phyloP scores from a whole-genome alignment of 805 yeast genomes.

The Wilhelminamyces savonicus region DNA sequence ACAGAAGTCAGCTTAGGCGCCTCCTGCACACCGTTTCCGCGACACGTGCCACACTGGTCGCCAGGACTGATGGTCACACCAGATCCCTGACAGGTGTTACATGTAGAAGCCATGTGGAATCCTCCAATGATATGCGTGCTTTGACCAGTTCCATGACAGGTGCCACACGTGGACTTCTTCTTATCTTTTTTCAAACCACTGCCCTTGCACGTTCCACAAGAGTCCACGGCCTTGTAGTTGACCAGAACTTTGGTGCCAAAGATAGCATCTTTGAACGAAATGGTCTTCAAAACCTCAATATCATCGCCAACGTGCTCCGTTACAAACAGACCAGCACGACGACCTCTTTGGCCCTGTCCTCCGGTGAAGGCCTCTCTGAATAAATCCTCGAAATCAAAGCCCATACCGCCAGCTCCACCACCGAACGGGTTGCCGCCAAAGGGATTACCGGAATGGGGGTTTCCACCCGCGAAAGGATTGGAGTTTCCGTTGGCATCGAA shows the following conservation, averaged over 20 bases:
- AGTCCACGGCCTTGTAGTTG: slow-evolving; percentile 65
- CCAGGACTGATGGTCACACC: slow-evolving; percentile 69
- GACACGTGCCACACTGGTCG: slow-evolving; percentile 76
- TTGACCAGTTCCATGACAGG: slow-evolving; percentile 93
- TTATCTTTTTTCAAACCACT: slow-evolving; percentile 77
- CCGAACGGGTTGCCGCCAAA: slow-evolving; percentile 28
- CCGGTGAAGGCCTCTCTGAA: slow-evolving; percentile 45
- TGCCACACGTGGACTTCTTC: slow-evolving; percentile 68
- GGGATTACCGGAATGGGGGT: slow-evolving; percentile 36
- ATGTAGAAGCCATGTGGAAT: slow-evolving; percentile 93
- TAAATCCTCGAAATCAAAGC: slow-evolving; percentile 40
- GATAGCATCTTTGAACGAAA: slow-evolving; percentile 81
- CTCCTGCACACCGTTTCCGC: slow-evolving; percentile 81
- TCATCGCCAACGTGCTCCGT: slow-evolving; percentile 87
- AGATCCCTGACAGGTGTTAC: slow-evolving; percentile 79
- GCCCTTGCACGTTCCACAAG: slow-evolving; percentile 78
- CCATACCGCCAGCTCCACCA: slow-evolving; percentile 45
- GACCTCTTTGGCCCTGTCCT: too few species aligned
- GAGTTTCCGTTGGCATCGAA: slow-evolving; percentile 56
- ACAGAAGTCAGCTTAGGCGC: slow-evolving; percentile 65
- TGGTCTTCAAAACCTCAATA: slow-evolving; percentile 68
- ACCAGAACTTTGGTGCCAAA: slow-evolving; percentile 67
- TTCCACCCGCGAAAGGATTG: slow-evolving; percentile 40
- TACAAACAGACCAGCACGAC: slow-evolving; percentile 41
- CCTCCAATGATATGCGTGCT: slow-evolving; percentile 86